Conservation (phyloP, 768 basidiomycete genomes). For the Phaeotremella fagi region DNA sequence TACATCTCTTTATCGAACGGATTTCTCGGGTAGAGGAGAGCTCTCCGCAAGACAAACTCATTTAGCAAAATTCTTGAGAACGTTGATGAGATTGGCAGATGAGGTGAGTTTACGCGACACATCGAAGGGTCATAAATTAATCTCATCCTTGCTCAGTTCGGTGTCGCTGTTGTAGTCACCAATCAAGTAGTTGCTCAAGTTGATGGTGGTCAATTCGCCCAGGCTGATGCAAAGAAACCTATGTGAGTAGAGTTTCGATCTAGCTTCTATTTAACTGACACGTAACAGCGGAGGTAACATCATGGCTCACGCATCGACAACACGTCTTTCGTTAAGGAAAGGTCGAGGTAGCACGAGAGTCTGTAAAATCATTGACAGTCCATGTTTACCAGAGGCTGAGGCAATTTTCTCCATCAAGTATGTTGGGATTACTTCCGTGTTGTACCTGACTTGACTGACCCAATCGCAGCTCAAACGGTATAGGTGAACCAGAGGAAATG, state of each 20-base stretch:
- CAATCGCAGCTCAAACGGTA: constrained; percentile 63
- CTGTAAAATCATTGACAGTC: constrained; percentile 97
- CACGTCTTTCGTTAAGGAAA: constrained; percentile 87
- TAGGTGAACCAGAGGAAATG: constrained; percentile 84
- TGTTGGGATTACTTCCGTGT: too few relatives aligned
- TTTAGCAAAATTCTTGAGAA: constrained; percentile 89
- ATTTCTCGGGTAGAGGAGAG: constrained; percentile 92
- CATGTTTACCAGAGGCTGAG: constrained; percentile 93
- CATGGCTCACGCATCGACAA: constrained; percentile 97
- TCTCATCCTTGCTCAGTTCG: constrained; percentile 60
- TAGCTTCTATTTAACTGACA: constrained; percentile 8
- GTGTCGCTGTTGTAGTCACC: constrained; percentile 92
- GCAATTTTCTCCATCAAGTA: constrained; percentile 81
- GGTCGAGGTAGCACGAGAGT: constrained; percentile 83
- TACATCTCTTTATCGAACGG: constrained; percentile 90
- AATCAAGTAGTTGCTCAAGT: constrained; percentile 99
- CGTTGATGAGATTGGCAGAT: constrained; percentile 86
- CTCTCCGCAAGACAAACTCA: constrained; percentile 92
- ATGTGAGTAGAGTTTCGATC: constrained; percentile 53
- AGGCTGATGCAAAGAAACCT: constrained; percentile 92
- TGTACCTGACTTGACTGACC: constrained; percentile 3
- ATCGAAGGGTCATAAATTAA: background rate
- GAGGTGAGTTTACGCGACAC: constrained; percentile 60
- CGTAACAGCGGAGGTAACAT: constrained; percentile 75
- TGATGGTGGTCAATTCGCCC: constrained; percentile 84